Evolutionary conservation across 345 rosid genomes (phyloP), one percentile per base, ranked within the genome.

Genomic region (Acer negundo): DNA sequence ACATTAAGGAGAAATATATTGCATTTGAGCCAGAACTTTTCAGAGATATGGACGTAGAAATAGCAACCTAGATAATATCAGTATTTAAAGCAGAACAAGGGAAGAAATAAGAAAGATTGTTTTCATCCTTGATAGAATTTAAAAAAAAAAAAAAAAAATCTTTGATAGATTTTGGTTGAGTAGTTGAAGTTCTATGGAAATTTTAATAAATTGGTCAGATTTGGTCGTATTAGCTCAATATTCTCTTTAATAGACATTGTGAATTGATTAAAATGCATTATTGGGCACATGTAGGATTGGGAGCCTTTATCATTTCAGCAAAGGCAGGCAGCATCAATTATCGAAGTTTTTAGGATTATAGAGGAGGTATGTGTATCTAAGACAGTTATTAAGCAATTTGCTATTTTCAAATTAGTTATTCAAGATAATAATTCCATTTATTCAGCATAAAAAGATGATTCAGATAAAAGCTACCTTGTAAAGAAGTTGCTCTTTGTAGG

Each of bases 281-380:
- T 71, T 62, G 77, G 77, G 73, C 70, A 38, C 77, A 58, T 84
- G 89, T 87, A 96, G 99, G 95, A 92, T 69, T 96, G 99, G 99
- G 97, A 92, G 85, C 94, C 99, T 79, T 81, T 96, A 75, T 96
- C 99, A 75, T 86, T 79, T 83, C 98, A 96, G 75, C 96, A 96
- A 78, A 91, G 86, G 69, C 97, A 92, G 78, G 94, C 97, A 38
- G 87, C 92, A 77, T 96, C 99, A 40, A 82, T 91, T 74, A 85
- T 96, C 72, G 99, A 96, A 89, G 94, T 96, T 81, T 96, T 96
- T 77, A 92, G 99, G 88, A 96, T 96, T 24, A 82, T 96, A 67
- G 99, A 96, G 84, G 98, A 96, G 99, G 99, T 96, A 86, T 61
- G 77, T 62, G 24, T 58, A 49, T 61, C 11, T 51, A 11, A 53